Conservation (phyloP, 1,284 basidiomycete species). For the Neolentinus lepideus region DNA sequence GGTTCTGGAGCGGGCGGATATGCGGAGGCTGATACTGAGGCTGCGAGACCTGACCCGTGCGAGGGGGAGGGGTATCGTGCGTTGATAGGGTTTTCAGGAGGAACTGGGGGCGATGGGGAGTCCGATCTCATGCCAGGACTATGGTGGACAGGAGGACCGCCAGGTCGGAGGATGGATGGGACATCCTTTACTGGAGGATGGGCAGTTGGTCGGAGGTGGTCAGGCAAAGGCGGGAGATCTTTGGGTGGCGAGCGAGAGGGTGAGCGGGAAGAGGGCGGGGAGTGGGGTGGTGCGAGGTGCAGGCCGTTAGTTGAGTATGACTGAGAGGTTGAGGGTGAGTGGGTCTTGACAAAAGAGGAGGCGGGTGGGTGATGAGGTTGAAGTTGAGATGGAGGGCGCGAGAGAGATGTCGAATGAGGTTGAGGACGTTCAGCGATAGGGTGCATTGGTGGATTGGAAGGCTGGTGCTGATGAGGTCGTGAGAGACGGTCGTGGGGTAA, state of each 20-base stretch:
- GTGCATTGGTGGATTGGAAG: background rate
- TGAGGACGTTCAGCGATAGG: background rate
- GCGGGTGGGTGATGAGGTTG: background rate
- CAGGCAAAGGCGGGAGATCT: background rate
- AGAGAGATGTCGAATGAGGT: background rate
- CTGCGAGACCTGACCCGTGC: background rate
- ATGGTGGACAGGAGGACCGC: background rate
- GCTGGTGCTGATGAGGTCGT: background rate
- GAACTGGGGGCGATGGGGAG: background rate
- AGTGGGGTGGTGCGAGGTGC: background rate
- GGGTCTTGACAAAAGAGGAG: background rate
- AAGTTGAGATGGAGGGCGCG: background rate
- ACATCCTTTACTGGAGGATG: background rate
- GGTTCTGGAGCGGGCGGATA: background rate
- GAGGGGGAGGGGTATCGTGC: slow-evolving; percentile 1
- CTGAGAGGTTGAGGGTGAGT: background rate
- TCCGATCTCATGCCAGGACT: background rate
- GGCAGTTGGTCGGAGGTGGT: background rate
- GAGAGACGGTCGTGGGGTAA: background rate
- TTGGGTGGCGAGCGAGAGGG: background rate
- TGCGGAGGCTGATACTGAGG: background rate
- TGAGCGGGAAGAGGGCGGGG: background rate
- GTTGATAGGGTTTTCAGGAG: background rate
- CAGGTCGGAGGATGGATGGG: background rate
- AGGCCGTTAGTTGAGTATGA: background rate